Percentiles rank a stretch among this genome's conserved stretches.
Conservation (phyloP, 192 early-diverging fungal genomes). For the Backusella westeae region DNA sequence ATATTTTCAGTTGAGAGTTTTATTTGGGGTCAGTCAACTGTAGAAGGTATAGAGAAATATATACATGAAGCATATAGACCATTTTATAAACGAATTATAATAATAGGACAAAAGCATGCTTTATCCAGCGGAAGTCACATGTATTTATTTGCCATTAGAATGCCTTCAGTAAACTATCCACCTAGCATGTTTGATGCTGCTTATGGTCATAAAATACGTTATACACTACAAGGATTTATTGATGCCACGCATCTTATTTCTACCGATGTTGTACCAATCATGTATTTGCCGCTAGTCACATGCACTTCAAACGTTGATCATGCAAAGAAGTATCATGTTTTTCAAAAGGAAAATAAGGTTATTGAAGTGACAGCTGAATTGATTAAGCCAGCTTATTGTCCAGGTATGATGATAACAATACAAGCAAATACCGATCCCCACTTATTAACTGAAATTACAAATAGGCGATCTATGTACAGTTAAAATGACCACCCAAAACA, state of each 20-base stretch:
- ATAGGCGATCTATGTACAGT: constrained; percentile 9
- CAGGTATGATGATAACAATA: constrained; percentile 17
- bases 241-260: background rate
- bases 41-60: background rate
- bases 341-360: background rate
- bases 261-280: constrained; percentile 12
- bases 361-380: constrained; percentile 23
- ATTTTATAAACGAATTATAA: background rate
- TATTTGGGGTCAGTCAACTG: constrained; percentile 15
- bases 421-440: background rate
- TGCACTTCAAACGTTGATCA: background rate
- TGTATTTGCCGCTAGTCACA: constrained; percentile 29
- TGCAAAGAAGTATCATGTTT: background rate
- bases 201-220: constrained; percentile 19
- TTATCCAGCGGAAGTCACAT: constrained; percentile 26
- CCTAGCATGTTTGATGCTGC: constrained; percentile 19
- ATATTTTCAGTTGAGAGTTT: constrained; percentile 17
- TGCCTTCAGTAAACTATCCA: constrained; percentile 35
- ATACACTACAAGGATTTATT: constrained; percentile 28
- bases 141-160: constrained; percentile 33
- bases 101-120: background rate
- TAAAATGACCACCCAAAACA: constrained; percentile 10
- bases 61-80: background rate
- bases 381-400: constrained; percentile 26
- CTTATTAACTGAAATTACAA: constrained; percentile 11